Conservation (phyloP, 2,329 filamentous ascomycete species). For the Trichoderma sp. region DNA sequence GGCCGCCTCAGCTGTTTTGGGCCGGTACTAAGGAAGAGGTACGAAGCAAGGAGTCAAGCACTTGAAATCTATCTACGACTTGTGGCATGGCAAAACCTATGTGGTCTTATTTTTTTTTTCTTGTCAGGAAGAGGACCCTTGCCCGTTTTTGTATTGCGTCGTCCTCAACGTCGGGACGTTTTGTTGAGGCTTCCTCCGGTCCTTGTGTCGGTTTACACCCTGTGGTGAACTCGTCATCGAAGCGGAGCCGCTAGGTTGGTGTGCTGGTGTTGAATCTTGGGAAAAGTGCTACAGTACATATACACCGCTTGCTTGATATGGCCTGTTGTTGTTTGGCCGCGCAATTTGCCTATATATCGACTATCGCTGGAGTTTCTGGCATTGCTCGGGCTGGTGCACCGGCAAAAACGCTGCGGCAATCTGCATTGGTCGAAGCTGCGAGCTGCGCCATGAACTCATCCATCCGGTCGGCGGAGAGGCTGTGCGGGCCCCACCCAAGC, state of each 20-base stretch:
- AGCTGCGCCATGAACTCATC: not conserved
- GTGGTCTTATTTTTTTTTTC: not conserved
- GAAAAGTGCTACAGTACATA: not conserved
- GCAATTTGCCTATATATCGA: not conserved
- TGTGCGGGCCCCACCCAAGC: not conserved
- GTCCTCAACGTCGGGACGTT: not conserved
- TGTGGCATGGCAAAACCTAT: not conserved
- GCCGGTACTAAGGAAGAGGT: not conserved
- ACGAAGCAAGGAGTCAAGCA: not conserved
- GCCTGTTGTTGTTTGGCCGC: not conserved
- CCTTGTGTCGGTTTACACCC: not conserved
- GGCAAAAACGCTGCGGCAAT: not conserved
- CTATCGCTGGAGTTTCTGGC: not conserved
- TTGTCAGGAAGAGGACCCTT: not conserved
- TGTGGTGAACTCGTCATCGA: not conserved
- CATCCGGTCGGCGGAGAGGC: not conserved
- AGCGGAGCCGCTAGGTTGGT: not conserved
- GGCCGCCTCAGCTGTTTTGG: not conserved
- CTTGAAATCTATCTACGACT: not conserved
- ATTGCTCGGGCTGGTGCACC: not conserved
- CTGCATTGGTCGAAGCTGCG: not conserved
- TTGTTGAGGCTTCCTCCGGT: not conserved
- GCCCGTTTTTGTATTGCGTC: not conserved
- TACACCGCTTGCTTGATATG: not conserved
- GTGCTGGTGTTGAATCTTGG: not conserved